phyloP scores from a whole-genome alignment of 768 basidiomycete genomes.

The Panaeolus papilionaceus region DNA sequence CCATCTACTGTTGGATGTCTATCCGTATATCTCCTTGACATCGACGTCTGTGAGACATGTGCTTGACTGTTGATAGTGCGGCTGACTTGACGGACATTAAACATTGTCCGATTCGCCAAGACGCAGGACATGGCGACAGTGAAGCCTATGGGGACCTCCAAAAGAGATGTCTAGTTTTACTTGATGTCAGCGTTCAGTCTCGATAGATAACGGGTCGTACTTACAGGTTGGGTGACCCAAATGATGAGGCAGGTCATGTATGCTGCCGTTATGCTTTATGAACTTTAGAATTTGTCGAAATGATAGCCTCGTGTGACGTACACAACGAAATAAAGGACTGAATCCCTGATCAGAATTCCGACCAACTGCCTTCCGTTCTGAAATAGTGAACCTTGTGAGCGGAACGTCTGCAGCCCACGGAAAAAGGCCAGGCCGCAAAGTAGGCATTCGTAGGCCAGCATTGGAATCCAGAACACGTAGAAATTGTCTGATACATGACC shows the following conservation, averaged over 20 bases:
- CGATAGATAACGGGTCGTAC: slow-evolving; percentile 20
- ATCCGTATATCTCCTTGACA: neutral
- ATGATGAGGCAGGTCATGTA: slow-evolving; percentile 57
- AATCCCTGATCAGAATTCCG: slow-evolving; percentile 59
- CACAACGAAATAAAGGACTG: slow-evolving; percentile 62
- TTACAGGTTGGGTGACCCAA: slow-evolving; percentile 43
- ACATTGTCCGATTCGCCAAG: slow-evolving; percentile 57
- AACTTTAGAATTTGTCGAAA: neutral
- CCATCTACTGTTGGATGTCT: neutral
- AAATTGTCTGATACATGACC: slow-evolving; percentile 45
- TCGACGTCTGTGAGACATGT: neutral
- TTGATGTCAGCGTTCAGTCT: neutral
- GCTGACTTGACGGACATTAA: slow-evolving; percentile 51
- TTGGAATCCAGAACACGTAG: slow-evolving; percentile 67
- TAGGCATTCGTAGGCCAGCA: slow-evolving; percentile 58
- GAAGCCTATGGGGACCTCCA: slow-evolving; percentile 66
- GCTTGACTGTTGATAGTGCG: neutral
- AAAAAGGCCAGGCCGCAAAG: slow-evolving; percentile 56
- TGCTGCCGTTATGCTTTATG: slow-evolving; percentile 56
- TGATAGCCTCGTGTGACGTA: slow-evolving; percentile 34
- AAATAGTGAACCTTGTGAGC: slow-evolving; percentile 40
- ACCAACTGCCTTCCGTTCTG: slow-evolving; percentile 51
- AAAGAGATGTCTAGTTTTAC: slow-evolving; percentile 37
- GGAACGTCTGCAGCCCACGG: slow-evolving; percentile 53
- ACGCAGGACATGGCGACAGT: slow-evolving; percentile 64